These are phyloP conservation scores for Coemansia sp. DNA, from an alignment of 192 early-diverging fungal species.

Conservation along the genomic window DNA sequence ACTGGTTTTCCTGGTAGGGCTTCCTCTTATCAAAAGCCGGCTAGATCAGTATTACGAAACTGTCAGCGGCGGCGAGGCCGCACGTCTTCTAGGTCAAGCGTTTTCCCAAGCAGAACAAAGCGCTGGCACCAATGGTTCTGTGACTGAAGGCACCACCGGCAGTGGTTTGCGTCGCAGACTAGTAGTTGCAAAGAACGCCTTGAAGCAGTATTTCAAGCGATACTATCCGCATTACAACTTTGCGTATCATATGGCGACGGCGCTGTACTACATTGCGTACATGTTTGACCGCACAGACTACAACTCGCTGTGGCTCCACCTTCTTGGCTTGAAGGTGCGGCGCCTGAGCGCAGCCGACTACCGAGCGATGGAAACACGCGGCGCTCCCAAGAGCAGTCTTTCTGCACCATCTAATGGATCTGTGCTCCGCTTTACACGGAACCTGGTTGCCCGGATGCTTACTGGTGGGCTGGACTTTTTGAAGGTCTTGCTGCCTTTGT, in stretches of 20 bases:
- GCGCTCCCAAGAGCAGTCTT: slow-evolving; percentile 44
- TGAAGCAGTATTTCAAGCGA: slow-evolving; percentile 53
- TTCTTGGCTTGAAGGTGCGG: slow-evolving; percentile 75
- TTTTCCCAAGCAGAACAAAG: slow-evolving; percentile 16
- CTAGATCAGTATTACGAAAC: slow-evolving; percentile 73
- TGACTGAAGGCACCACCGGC: neutral
- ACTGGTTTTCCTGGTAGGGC: slow-evolving; percentile 63
- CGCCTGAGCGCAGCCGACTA: slow-evolving; percentile 83
- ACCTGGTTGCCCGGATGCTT: slow-evolving; percentile 54
- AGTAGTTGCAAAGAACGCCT: neutral
- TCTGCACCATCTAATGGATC: slow-evolving; percentile 45
- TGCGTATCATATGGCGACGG: slow-evolving; percentile 63
- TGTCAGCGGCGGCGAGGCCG: slow-evolving; percentile 56
- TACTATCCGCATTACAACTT: slow-evolving; percentile 76
- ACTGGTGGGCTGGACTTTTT: slow-evolving; percentile 65
- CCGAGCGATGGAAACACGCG: slow-evolving; percentile 49
- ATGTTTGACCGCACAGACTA: slow-evolving; percentile 82
- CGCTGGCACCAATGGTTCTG: neutral
- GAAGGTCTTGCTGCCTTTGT: slow-evolving; percentile 78
- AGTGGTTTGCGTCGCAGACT: slow-evolving; percentile 2
- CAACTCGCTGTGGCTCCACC: slow-evolving; percentile 79
- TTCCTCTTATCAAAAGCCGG: slow-evolving; percentile 76
- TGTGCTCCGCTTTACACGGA: slow-evolving; percentile 34
- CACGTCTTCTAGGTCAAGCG: slow-evolving; percentile 64
- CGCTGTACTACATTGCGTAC: slow-evolving; percentile 76